A percentile compares a stretch with the other conserved stretches of the same genome.
Evolutionary conservation across 163 green algal genomes (phyloP).

Genomic region (Botryococcus braunii): DNA sequence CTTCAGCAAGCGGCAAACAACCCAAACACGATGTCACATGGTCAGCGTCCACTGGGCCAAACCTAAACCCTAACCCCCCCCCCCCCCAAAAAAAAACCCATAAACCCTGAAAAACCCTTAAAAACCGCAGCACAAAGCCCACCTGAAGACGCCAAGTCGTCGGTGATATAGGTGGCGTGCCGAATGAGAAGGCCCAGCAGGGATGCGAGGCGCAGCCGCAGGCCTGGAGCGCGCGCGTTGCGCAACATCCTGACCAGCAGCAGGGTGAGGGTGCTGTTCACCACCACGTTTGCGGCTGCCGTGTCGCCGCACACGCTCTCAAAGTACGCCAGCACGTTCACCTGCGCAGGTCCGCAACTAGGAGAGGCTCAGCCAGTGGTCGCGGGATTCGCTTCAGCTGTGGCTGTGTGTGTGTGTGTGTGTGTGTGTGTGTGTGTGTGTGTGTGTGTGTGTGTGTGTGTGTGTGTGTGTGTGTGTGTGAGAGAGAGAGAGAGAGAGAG

Average conservation of each 20-base stretch:
- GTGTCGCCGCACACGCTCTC: conserved; percentile 72
- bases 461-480: too few relatives aligned
- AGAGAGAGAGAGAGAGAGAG: too few relatives aligned
- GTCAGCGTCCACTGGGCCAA: too few relatives aligned
- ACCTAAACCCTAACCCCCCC: too few relatives aligned
- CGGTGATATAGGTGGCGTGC: conserved; percentile 78
- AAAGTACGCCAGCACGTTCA: conserved; percentile 84
- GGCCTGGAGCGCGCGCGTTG: conserved; percentile 34
- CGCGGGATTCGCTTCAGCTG: not conserved
- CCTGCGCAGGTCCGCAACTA: conserved; percentile 27
- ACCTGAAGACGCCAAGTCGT: conserved; percentile 32
- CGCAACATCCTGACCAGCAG: conserved; percentile 66
- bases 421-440: conserved; percentile 7
- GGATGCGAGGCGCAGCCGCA: conserved; percentile 59
- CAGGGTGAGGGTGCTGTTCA: conserved; percentile 63
- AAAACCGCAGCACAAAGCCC: too few relatives aligned
- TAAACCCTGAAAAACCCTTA: too few relatives aligned
- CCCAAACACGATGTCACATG: too few relatives aligned
- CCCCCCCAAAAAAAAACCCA: too few relatives aligned
- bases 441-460: too few relatives aligned
- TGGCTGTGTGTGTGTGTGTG: too few relatives aligned
- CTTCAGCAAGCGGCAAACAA: too few relatives aligned
- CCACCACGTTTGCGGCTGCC: conserved; percentile 57
- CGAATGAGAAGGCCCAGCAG: conserved; percentile 75
- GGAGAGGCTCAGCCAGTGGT: not conserved